Percentiles rank a stretch among this genome's conserved stretches.
phyloP scores from a whole-genome alignment of 208 protist species.

The Wallacemonas sp. region DNA sequence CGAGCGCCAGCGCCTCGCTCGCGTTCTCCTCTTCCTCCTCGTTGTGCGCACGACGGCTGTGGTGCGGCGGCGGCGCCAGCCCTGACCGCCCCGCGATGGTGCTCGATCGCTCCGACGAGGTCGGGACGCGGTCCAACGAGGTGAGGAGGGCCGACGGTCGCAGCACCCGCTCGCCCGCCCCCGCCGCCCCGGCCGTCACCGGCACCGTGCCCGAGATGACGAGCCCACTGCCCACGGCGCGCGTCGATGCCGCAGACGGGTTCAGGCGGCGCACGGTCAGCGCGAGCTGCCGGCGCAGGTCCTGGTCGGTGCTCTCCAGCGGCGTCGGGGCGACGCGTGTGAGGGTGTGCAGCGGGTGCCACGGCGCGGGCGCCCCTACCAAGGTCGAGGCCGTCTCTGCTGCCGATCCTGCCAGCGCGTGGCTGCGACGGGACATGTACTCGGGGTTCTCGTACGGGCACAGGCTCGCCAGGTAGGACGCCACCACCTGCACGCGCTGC shows the following conservation, averaged over 20 bases:
- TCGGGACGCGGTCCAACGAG: slow-evolving; percentile 28
- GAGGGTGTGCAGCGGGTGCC: neutral
- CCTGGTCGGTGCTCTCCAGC: slow-evolving; percentile 16
- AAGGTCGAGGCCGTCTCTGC: no score
- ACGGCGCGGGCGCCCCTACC: slow-evolving; percentile 20
- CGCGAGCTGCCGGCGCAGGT: slow-evolving; percentile 9
- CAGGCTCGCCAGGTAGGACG: slow-evolving; percentile 62
- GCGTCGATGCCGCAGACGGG: neutral
- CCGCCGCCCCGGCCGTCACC: neutral
- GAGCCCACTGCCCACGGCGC: neutral
- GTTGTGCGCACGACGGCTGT: no score
- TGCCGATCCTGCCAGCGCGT: no score
- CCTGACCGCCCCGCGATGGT: no score
- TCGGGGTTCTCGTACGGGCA: slow-evolving; percentile 35
- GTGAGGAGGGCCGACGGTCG: slow-evolving; percentile 43
- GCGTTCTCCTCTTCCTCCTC: no score
- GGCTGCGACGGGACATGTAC: slow-evolving; percentile 9
- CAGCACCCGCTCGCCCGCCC: slow-evolving; percentile 19
- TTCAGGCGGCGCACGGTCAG: slow-evolving; percentile 1
- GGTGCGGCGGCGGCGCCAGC: no score
- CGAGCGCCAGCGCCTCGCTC: no score
- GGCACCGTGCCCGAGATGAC: neutral
- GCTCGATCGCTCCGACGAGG: neutral
- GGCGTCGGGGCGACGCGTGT: slow-evolving; percentile 16
- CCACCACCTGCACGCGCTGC: slow-evolving; percentile 65